Base-by-base conservation (phyloP, 768 basidiomycete genomes). In the Suillus placidus region DNA sequence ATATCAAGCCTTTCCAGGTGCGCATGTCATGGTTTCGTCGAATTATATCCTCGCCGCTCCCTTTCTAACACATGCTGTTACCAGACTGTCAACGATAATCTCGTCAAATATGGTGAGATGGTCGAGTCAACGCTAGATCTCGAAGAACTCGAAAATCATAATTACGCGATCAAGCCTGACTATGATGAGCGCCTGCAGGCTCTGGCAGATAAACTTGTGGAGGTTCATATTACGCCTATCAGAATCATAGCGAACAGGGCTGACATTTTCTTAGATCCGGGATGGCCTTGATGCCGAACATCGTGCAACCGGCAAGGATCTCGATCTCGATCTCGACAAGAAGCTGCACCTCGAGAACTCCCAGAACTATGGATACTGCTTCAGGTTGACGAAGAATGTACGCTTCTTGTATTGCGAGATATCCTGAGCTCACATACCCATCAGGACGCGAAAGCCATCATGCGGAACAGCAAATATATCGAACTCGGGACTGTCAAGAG, bases 321-420 rank as follows among this genome's bases (percentile, higher is more conserved):
- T 98, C 7, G 85, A 83, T 10, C 70, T 99, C 12, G 95, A 97
- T 18, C 84, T 94, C 3, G 93, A 97, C 76, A 97, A 97, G 80
- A 99, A 98, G 79, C 78, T 99, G 13, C 97, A 99, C 76, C 81
- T 99, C 35, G 97, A 99, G 79, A 95, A 96, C 71, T 93, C 91
- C 62, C 84, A 85, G 64, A 86, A 88, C 1, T 94, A 97, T 72
- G 95, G 95, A 2, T 97, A 99, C 74, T 95, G 93, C 71, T 93
- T 99, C 79, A 81, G 97, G 34, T 75, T 99, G 52, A 96, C 96
- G 1, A 96, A 97, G 73, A 92, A 89, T 68, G 97, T 95, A 68
- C 20, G 34, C 20, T 18, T 20, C 30, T 18, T 49, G 13, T 34
- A 38, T 6, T 38, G 14, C 3, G 55, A 23, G 12, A 56, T 14